Percentiles rank a stretch among this genome's conserved stretches.
Evolutionary conservation across 345 rosid genomes (phyloP).

Genomic region (Boechera stricta): DNA sequence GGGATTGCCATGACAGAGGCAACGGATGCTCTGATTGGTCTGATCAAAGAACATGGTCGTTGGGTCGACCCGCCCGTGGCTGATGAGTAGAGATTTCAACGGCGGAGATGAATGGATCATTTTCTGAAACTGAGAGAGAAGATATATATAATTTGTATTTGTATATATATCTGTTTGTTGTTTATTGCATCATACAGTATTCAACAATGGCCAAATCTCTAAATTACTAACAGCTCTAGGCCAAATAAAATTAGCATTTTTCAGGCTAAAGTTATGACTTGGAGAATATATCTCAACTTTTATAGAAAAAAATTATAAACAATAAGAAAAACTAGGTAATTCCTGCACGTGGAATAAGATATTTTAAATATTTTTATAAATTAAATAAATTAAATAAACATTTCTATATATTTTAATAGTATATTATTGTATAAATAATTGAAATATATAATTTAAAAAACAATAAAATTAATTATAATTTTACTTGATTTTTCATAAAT

Average conservation of each 20-base stretch:
- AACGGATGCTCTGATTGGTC: constrained; percentile 84
- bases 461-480: too few species aligned
- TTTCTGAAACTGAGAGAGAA: constrained; percentile 5
- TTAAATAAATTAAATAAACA: too few species aligned
- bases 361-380: too few species aligned
- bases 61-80: constrained; percentile 81
- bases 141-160: background rate
- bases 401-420: too few species aligned
- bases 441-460: too few species aligned
- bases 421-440: too few species aligned
- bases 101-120: background rate
- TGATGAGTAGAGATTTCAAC: constrained; percentile 47
- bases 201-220: constrained; percentile 31
- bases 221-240: background rate
- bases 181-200: constrained; percentile 5
- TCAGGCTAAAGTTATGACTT: too few species aligned
- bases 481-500: too few species aligned
- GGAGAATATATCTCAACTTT: too few species aligned
- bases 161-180: constrained; percentile 24
- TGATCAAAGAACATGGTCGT: constrained; percentile 94
- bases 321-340: too few species aligned
- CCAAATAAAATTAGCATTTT: background rate
- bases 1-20: constrained; percentile 90
- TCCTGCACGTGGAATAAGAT: too few species aligned
- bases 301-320: too few species aligned